Evolutionary conservation across 1,284 basidiomycete species (phyloP), one percentile per base, ranked within the genome.

Genomic region (Ustilago trichophora): DNA sequence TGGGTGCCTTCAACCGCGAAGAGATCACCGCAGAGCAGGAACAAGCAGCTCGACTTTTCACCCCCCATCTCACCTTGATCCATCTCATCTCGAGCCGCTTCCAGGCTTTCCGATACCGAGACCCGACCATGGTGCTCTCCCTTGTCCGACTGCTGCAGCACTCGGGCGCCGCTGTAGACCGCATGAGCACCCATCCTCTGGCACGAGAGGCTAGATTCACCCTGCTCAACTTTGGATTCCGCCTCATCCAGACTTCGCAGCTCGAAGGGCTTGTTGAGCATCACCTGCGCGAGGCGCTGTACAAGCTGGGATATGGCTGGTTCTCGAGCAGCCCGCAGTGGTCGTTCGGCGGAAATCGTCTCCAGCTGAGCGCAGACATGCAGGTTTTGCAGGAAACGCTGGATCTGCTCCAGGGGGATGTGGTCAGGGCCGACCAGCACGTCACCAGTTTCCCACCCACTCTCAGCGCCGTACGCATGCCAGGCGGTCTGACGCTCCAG

Each of bases 81-180:
- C 89, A 94, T 69, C 90, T 98, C 83, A 83, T 98, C n/a, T 88
- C 92, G 54, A 97, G 92, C 80, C 88, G 94, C 31, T 87, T 96
- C 77, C 93, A 98, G 83, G 91, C 95, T 22, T 91, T 94, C 55
- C 88, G 93, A 58, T 96, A 97, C 83, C 87, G 90, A 34, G 87
- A 90, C 59, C 88, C 90, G 1, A 89, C 89, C 13, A 87, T 98
- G 55, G 93, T 97, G 86, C 86, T 91, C 40, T 85, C 94, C 15
- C 87, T 95, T 46, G 89, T 93, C 67, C 86, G 91, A 18, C 83
- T 98, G 15, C 87, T 95, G n/a, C 82, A 94, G 65, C 87, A 90
- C 25, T 56, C 71, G 11, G 73, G 63, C 12, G 48, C 63, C 2
- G 73, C 78, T 5, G 66, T 66, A 12, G 46, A 62, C 10, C 41